Conservation (phyloP, 148 eudicot genomes). For the Persicaria maculosa region DNA sequence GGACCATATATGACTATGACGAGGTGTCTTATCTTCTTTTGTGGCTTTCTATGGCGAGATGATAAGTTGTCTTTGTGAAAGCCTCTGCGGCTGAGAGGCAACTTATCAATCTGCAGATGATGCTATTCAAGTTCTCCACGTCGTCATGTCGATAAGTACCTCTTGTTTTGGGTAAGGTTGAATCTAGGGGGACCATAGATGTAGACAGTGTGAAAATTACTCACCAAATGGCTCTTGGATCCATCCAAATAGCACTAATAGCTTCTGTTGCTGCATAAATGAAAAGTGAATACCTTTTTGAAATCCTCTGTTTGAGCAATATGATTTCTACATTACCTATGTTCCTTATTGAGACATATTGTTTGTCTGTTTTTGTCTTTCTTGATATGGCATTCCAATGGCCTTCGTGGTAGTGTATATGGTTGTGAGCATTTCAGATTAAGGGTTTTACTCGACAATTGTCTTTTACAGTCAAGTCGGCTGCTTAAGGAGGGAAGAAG, state of each 20-base stretch:
- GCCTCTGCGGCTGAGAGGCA: not conserved
- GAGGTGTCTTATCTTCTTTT: too few relatives aligned
- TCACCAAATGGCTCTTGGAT: not conserved
- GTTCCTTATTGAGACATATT: too few relatives aligned
- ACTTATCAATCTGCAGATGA: not conserved
- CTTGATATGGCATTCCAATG: not conserved
- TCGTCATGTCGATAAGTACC: not conserved
- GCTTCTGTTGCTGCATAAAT: too few relatives aligned
- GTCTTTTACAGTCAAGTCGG: not conserved
- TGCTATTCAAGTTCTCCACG: not conserved
- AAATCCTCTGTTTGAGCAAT: too few relatives aligned
- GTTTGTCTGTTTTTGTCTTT: too few relatives aligned
- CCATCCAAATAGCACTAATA: too few relatives aligned
- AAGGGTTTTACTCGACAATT: not conserved
- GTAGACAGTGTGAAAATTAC: not conserved
- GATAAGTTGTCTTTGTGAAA: not conserved
- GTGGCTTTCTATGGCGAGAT: not conserved
- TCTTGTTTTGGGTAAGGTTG: conserved; percentile 6
- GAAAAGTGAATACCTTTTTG: too few relatives aligned
- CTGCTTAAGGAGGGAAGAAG: not conserved
- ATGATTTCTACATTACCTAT: too few relatives aligned
- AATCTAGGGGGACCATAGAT: not conserved
- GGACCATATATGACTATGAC: not conserved
- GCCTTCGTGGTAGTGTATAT: not conserved
- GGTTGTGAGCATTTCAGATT: not conserved